Percentiles rank a stretch among this genome's conserved stretches.
Evolutionary conservation across 1,139 yeast species (phyloP).

Genomic region (Casaregolazyma lundiana): DNA sequence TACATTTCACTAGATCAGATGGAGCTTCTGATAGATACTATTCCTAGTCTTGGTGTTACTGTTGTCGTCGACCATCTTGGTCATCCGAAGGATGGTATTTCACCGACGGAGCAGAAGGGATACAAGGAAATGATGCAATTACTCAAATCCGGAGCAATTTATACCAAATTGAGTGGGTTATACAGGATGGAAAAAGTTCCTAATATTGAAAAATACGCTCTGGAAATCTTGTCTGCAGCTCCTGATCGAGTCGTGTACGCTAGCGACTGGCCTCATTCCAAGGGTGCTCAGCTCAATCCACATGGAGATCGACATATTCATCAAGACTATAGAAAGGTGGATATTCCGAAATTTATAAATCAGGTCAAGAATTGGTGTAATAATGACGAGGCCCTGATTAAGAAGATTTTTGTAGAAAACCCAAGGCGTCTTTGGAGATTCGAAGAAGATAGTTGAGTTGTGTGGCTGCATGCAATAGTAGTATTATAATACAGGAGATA

Average conservation of each 20-base stretch:
- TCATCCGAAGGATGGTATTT: constrained; percentile 3
- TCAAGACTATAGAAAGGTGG: constrained; percentile 9
- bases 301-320: constrained; percentile 2
- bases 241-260: constrained; percentile 12
- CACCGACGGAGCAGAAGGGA: constrained; percentile 7
- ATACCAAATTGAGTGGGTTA: constrained; percentile 10
- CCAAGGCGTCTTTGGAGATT: constrained; percentile 10
- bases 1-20: constrained; percentile 10
- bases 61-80: constrained; percentile 12
- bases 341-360: constrained; percentile 3
- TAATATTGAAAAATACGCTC: constrained; percentile 3
- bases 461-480: too few relatives aligned
- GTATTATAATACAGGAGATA: not conserved
- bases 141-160: constrained; percentile 6
- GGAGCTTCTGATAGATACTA: constrained; percentile 8
- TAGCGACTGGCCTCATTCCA: constrained; percentile 12
- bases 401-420: constrained; percentile 11
- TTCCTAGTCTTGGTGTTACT: constrained; percentile 9
- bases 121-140: constrained; percentile 2
- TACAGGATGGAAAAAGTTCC: constrained; percentile 9
- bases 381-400: constrained; percentile 5
- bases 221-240: constrained; percentile 5
- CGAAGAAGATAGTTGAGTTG: too few relatives aligned
- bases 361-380: constrained; percentile 2
- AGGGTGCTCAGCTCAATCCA: constrained; percentile 9